Evolutionary conservation across 306 rosid species (phyloP).

Genomic region (Luffa acutangula): DNA sequence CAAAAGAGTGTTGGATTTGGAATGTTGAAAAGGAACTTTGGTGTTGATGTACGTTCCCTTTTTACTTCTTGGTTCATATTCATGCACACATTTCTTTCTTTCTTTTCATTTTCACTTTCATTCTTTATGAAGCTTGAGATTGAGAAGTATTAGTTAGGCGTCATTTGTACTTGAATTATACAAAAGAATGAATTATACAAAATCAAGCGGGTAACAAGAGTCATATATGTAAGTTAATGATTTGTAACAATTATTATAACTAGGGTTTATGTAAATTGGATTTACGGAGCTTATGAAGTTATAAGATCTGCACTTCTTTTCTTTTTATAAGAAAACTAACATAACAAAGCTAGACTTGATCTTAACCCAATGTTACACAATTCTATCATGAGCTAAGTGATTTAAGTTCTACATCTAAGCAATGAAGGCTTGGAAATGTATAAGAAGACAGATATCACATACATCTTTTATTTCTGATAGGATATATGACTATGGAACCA

Average conservation of each 20-base stretch:
- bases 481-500: background rate
- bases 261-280: background rate
- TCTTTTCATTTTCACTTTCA: too few relatives aligned
- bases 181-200: background rate
- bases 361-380: background rate
- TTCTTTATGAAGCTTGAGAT: background rate
- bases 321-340: background rate
- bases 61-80: too few relatives aligned
- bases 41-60: background rate
- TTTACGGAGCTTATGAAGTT: background rate
- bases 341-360: background rate
- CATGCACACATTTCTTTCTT: too few relatives aligned
- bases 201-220: background rate
- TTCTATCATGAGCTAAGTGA: background rate
- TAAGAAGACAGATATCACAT: background rate
- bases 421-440: background rate
- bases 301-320: background rate
- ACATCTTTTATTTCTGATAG: background rate
- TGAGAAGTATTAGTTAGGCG: background rate
- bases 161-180: background rate
- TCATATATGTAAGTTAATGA: background rate
- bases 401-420: background rate
- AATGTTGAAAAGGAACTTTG: background rate
- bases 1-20: background rate
- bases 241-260: background rate